Evolutionary conservation across 495 filamentous ascomycete genomes (phyloP), one percentile per base, ranked within the genome.

Genomic region (Entonaema liquescens): DNA sequence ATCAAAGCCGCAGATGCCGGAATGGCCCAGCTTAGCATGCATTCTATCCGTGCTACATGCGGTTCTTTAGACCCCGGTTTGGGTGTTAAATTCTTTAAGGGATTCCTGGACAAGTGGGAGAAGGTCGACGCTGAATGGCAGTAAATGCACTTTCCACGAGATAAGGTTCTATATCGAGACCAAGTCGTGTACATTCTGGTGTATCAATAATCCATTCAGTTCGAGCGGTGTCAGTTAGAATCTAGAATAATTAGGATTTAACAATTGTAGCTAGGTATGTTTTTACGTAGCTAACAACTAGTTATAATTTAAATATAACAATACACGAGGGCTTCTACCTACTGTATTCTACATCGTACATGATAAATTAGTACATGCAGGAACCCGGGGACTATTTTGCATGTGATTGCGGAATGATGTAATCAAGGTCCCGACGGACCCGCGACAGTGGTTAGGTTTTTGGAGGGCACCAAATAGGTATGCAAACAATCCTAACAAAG

Each of bases 21-120:
- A 25, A 90, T 98, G 63, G 90, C 93, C 23, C 95, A 99, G 79
- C 82, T 98, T 65, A 93, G 90, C 72, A 99, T 99, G 95, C 95
- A 99, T 77, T 90, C 86, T 67, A 94, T 99, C 66, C 89, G 95
- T 23, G 95, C 95, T 6, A 97, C 94, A 9, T 96, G 91, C 9
- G 95, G 95, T 3, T 87, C 85, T 42, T 72, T 93, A 66, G 95
- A 99, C 78, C 95, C 95, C 0, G 95, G 95, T 0, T 77, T 99
- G 70, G 95, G 95, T 2, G 89, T 96, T 15, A 89, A 92, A 80
- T 83, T 94, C 58, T 98, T 97, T 77, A 91, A 92, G 83, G 93
- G 92, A 0, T 97, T 98, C 75, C 90, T 95, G 70, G 92, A 97
- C 75, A 79, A 91, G 69, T 98, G 89, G 81, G 94, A 97, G 83